These are phyloP conservation scores for Phytopythium litorale DNA, from an alignment of 352 stramenopile genomes.

Conservation along the genomic window DNA sequence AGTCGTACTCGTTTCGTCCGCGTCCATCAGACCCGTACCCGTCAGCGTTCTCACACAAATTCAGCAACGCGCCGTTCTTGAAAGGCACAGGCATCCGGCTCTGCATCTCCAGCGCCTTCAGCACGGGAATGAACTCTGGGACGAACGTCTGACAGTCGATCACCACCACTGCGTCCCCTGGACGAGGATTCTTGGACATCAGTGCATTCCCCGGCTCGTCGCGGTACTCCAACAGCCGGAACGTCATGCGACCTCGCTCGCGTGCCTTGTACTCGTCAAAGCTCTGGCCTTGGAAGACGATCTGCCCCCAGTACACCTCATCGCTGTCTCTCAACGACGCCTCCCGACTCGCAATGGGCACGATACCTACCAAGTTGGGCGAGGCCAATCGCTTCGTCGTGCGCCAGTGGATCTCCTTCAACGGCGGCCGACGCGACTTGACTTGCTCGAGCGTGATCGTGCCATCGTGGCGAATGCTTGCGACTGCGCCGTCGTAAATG, in stretches of 20 bases:
- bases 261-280: slow-evolving; percentile 63
- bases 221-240: slow-evolving; percentile 72
- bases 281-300: slow-evolving; percentile 66
- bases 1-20: not conserved
- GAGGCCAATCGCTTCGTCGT: slow-evolving; percentile 73
- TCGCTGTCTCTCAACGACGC: slow-evolving; percentile 42
- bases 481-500: slow-evolving; percentile 69
- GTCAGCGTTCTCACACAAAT: slow-evolving; percentile 26
- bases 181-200: slow-evolving; percentile 37
- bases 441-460: slow-evolving; percentile 61
- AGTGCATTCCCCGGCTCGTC: slow-evolving; percentile 61
- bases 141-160: slow-evolving; percentile 89
- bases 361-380: slow-evolving; percentile 80
- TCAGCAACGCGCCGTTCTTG: slow-evolving; percentile 65
- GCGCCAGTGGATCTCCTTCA: slow-evolving; percentile 67
- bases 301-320: slow-evolving; percentile 73
- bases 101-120: slow-evolving; percentile 77
- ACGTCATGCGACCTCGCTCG: slow-evolving; percentile 46
- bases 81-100: slow-evolving; percentile 71
- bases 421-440: slow-evolving; percentile 50
- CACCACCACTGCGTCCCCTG: slow-evolving; percentile 60
- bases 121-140: slow-evolving; percentile 82
- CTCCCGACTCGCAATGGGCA: slow-evolving; percentile 49
- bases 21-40: not conserved
- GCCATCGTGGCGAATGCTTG: slow-evolving; percentile 48